phyloP scores from a whole-genome alignment of 768 basidiomycete genomes.

The Amanita pallidorosea region DNA sequence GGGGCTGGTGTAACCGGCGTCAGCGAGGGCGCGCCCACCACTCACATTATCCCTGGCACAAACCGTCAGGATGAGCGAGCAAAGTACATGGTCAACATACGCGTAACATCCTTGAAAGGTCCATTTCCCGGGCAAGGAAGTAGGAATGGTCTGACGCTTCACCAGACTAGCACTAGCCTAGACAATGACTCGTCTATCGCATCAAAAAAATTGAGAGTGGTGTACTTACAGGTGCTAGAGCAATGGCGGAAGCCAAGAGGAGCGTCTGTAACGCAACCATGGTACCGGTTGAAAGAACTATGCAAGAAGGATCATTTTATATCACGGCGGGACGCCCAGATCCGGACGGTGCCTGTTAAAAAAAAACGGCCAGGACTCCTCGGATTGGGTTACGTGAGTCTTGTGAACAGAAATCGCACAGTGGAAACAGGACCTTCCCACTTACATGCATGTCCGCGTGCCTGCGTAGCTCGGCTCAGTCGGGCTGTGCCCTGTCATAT shows the following conservation, averaged over 20 bases:
- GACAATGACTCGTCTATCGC: background rate
- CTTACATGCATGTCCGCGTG: too few species aligned
- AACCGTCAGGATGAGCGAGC: background rate
- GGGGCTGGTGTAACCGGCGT: conserved; percentile 31
- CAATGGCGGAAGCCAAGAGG: conserved; percentile 22
- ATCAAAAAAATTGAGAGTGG: conserved; percentile 2
- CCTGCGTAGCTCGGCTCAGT: background rate
- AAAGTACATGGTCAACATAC: conserved; percentile 22
- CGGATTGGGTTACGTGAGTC: background rate
- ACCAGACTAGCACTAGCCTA: conserved; percentile 19
- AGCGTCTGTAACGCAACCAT: conserved; percentile 23
- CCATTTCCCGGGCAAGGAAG: conserved; percentile 43
- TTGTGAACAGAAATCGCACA: background rate
- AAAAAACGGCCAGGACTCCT: background rate
- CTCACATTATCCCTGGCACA: conserved; percentile 39
- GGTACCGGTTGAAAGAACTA: conserved; percentile 9
- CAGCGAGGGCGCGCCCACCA: conserved; percentile 44
- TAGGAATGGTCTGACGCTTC: conserved; percentile 30
- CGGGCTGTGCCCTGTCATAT: background rate
- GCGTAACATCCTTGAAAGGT: conserved; percentile 49
- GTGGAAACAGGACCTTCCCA: background rate
- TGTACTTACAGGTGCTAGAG: conserved; percentile 27
- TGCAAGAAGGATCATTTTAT: conserved; percentile 12
- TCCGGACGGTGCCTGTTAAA: conserved; percentile 13
- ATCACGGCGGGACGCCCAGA: conserved; percentile 11